Conservation (phyloP, 169 alveolate species). For the Plasmodium ovale region DNA sequence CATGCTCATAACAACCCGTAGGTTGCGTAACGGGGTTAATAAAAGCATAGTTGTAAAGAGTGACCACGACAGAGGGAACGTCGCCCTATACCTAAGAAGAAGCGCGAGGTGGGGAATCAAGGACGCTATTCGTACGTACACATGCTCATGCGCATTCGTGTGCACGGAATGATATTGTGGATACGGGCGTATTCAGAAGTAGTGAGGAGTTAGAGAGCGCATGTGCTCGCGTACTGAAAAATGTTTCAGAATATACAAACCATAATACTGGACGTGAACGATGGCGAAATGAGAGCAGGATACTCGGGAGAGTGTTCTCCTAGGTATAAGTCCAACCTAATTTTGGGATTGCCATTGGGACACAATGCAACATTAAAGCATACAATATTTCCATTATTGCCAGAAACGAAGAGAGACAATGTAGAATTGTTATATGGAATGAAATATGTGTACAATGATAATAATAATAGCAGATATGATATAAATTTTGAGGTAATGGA, state of each 20-base stretch:
- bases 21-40: too few relatives aligned
- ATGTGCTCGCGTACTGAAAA: too few relatives aligned
- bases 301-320: slow-evolving; percentile 84
- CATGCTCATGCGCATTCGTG: too few relatives aligned
- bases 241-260: slow-evolving; percentile 77
- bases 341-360: slow-evolving; percentile 80
- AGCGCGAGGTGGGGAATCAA: too few relatives aligned
- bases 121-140: too few relatives aligned
- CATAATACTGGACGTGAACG: slow-evolving; percentile 82
- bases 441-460: slow-evolving; percentile 77
- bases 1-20: too few relatives aligned
- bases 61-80: too few relatives aligned
- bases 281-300: slow-evolving; percentile 82
- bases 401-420: slow-evolving; percentile 83
- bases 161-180: too few relatives aligned
- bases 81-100: too few relatives aligned
- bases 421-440: slow-evolving; percentile 80
- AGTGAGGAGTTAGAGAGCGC: too few relatives aligned
- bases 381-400: slow-evolving; percentile 84
- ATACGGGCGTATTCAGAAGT: too few relatives aligned
- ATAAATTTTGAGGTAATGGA: slow-evolving; percentile 78
- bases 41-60: too few relatives aligned
- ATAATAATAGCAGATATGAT: slow-evolving; percentile 68
- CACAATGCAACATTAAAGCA: slow-evolving; percentile 81
- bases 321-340: slow-evolving; percentile 77